Evolutionary conservation across 1,139 yeast species (phyloP), one percentile per base, ranked within the genome.

Genomic region (Geotrichum cucujoidarum): DNA sequence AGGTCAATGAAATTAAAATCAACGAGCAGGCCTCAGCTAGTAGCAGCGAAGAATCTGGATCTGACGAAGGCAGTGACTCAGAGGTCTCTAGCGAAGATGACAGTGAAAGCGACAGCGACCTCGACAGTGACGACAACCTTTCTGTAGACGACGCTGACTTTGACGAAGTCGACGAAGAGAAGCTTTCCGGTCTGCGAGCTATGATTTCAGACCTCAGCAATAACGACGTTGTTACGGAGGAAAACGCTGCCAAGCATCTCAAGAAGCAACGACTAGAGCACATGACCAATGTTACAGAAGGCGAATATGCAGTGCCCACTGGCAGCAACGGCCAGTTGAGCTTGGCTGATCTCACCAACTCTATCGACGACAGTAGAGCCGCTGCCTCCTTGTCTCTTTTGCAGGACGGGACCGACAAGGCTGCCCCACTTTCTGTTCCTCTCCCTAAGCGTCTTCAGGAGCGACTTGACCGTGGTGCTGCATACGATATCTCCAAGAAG

Each of bases 401-500:
- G 11, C 41, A 46, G 20, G 52, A 49, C 29, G 14, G 20, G 10
- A 13, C 13, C 13, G 48, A 48, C 34, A 44, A 43, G 17, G 39
- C 47, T 30, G 43, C 45, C 10, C 45, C 47, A 1, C 70, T 89
- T 48, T 76, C 83, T 0, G 82, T 89, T 11, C 97, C 98, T 1
- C 72, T 89, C 48, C 95, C 97, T 1, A 79, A 78, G 58, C 77
- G 95, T 57, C 82, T 92, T 49, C 95, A 89, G 66, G 78, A 86
- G 57, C 79, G 95, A 60, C 78, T 85, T 57, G 96, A 90, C 58
- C 78, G 98, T 62, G 76, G 75, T 53, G 97, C 94, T 1, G 98
- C 98, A 0, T 90, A 86, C 62, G 95, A 86, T 48, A 77, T 92
- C 29, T 81, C 96, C 45, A 88, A 83, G 56, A 84, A 83, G 45